These are phyloP conservation scores for Cystofilobasidium macerans DNA, from an alignment of 768 basidiomycete genomes.

Conservation along the genomic window DNA sequence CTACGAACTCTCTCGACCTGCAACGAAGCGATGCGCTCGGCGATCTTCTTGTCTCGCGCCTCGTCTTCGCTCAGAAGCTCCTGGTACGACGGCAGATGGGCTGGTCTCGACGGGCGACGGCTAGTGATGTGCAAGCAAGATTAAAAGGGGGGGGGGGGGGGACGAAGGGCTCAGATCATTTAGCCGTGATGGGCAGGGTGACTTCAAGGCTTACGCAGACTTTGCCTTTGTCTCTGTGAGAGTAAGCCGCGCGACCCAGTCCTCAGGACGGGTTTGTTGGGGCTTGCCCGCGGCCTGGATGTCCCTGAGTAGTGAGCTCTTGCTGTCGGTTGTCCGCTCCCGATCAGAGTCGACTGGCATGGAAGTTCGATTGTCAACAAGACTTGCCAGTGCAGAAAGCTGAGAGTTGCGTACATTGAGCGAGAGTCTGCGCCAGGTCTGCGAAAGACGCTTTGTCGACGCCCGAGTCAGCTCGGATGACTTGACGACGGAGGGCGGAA, in stretches of 20 bases:
- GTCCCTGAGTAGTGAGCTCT: background rate
- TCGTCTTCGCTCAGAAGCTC: background rate
- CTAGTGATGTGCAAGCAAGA: background rate
- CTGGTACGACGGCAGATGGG: background rate
- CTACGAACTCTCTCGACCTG: constrained; percentile 1
- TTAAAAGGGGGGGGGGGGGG: too few species aligned
- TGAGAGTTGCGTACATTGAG: background rate
- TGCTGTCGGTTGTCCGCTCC: background rate
- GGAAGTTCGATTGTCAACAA: background rate
- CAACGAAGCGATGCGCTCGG: background rate
- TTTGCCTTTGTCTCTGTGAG: background rate
- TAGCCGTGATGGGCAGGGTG: too few species aligned
- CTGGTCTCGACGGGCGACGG: background rate
- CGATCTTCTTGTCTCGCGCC: background rate
- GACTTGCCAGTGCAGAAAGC: background rate
- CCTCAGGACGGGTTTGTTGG: background rate
- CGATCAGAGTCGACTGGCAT: background rate
- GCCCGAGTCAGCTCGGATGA: background rate
- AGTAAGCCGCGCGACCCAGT: background rate
- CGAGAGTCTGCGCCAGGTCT: background rate
- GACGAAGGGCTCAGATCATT: too few species aligned
- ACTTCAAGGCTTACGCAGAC: background rate
- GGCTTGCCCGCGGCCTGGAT: background rate
- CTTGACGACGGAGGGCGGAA: background rate
- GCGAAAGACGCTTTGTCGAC: background rate